phyloP scores from a whole-genome alignment of 2,329 filamentous ascomycete genomes.

The Aspergillus sp. region DNA sequence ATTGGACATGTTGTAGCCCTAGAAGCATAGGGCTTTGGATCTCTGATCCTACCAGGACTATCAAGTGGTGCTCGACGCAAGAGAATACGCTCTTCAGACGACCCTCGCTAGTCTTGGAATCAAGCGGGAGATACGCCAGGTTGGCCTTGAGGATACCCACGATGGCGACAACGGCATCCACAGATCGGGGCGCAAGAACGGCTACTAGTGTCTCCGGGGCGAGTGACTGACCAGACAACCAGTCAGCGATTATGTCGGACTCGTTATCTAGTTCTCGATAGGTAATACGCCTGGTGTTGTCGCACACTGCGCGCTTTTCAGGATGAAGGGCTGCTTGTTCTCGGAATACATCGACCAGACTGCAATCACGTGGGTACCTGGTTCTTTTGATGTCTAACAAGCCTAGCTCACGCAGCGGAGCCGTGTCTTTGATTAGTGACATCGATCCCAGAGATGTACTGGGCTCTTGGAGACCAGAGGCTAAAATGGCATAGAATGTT shows the following conservation, averaged over 20 bases:
- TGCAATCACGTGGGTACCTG: neutral
- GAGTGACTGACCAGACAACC: neutral
- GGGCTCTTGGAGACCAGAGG: neutral
- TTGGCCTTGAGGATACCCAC: conserved; percentile 3
- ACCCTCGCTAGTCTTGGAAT: neutral
- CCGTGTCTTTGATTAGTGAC: neutral
- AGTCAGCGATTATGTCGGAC: neutral
- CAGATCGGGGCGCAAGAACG: neutral
- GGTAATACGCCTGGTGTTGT: neutral
- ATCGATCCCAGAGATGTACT: neutral
- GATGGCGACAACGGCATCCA: neutral
- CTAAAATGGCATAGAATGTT: neutral
- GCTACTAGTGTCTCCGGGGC: neutral
- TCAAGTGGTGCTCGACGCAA: neutral
- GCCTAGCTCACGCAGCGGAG: neutral
- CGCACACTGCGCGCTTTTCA: neutral
- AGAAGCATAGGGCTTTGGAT: no score
- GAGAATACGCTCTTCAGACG: neutral
- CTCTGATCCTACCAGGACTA: neutral
- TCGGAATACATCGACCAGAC: conserved; percentile 1
- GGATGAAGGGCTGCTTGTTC: neutral
- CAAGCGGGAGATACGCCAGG: conserved; percentile 4
- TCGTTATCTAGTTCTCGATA: neutral
- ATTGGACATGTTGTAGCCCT: no score
- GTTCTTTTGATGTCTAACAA: neutral